A percentile compares a stretch with the other conserved stretches of the same genome.
Evolutionary conservation across 139 green algal genomes (phyloP).

Genomic region (Trebouxia sp.): DNA sequence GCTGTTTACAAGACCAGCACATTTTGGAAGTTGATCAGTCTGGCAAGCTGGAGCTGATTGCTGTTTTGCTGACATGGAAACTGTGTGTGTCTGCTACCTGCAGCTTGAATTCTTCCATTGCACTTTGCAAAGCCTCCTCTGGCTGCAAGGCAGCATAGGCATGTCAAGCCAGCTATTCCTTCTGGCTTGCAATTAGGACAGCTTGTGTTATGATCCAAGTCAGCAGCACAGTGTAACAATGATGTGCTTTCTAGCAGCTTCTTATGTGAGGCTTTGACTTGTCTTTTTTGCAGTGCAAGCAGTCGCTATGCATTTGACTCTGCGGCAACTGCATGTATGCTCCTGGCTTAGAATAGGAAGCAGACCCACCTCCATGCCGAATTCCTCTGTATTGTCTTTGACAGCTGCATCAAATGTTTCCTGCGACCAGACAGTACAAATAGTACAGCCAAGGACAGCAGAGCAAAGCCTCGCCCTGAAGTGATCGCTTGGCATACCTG

Average conservation of each 20-base stretch:
- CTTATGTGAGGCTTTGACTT: too few species aligned
- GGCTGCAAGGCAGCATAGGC: slow-evolving; percentile 36
- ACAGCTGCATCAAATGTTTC: slow-evolving; percentile 83
- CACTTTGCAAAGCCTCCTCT: slow-evolving; percentile 71
- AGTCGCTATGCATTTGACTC: neutral
- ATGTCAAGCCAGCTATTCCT: neutral
- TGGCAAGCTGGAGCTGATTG: too few species aligned
- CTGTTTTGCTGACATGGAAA: too few species aligned
- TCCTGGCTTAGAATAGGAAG: neutral
- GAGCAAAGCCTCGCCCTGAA: too few species aligned
- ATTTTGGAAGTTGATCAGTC: too few species aligned
- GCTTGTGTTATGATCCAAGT: too few species aligned
- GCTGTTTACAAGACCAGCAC: neutral
- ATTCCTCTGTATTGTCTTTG: slow-evolving; percentile 78
- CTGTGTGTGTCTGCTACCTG: slow-evolving; percentile 37
- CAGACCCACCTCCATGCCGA: slow-evolving; percentile 79
- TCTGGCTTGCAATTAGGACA: too few species aligned
- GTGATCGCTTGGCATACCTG: neutral
- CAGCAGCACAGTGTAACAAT: too few species aligned
- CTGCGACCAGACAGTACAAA: slow-evolving; percentile 41
- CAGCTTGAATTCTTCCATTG: slow-evolving; percentile 76
- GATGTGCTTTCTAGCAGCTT: too few species aligned
- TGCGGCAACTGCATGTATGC: neutral
- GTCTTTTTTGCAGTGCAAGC: neutral
- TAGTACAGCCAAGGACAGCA: too few species aligned